These are phyloP conservation scores for Claviceps sp. DNA, from an alignment of 2,329 filamentous ascomycete species.

Conservation along the genomic window DNA sequence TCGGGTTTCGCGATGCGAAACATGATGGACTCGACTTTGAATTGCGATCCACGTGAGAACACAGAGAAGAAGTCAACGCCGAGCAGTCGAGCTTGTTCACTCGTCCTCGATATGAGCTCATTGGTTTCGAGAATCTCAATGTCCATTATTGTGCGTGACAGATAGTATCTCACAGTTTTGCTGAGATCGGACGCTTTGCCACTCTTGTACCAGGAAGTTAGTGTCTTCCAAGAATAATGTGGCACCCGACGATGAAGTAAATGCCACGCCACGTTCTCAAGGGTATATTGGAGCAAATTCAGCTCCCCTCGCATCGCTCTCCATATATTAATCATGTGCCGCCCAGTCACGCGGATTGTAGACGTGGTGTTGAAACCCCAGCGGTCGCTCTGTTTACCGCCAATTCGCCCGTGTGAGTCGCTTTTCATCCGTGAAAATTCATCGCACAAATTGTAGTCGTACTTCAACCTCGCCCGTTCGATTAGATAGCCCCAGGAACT, in stretches of 20 bases:
- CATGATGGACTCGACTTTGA: constrained; percentile 98
- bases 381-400: constrained; percentile 71
- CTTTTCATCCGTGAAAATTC: constrained; percentile 82
- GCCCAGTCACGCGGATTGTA: constrained; percentile 79
- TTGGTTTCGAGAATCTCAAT: constrained; percentile 86
- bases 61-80: constrained; percentile 97
- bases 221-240: constrained; percentile 65
- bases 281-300: constrained; percentile 82
- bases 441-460: constrained; percentile 81
- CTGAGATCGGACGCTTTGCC: constrained; percentile 53
- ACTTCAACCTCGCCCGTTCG: constrained; percentile 72
- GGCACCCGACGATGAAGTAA: constrained; percentile 77
- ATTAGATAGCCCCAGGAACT: constrained; percentile 93
- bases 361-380: constrained; percentile 95
- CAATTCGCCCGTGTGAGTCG: constrained; percentile 70
- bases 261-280: constrained; percentile 93
- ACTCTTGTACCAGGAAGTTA: constrained; percentile 73
- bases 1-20: constrained; percentile 96
- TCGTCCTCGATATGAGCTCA: constrained; percentile 76
- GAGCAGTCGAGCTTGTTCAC: constrained; percentile 83
- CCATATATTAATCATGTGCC: constrained; percentile 97
- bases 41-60: constrained; percentile 87
- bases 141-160: constrained; percentile 62
- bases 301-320: constrained; percentile 88
- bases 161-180: constrained; percentile 68